Base-by-base conservation (phyloP, 768 basidiomycete genomes). In the Paxillus ammoniavirescens region DNA sequence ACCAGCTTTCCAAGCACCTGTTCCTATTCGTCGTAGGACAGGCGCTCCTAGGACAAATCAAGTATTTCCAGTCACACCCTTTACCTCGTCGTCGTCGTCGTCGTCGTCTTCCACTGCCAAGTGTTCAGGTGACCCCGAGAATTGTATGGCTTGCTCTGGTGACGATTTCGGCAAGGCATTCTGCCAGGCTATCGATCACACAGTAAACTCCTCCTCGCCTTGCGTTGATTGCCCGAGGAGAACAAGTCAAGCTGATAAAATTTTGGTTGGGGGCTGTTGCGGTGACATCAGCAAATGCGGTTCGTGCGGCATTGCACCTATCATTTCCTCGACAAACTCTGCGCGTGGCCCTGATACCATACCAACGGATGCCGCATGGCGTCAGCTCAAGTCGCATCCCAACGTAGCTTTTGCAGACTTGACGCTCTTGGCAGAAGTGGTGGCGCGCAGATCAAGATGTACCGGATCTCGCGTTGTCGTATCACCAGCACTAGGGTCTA, bases 161-260 rank as follows among this genome's bases (percentile, higher is more conserved):
- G 93, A 94, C 67, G 78, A 80, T 18, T 94, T 94, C 59, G 92
- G 92, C 9, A 86, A 88, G 64, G 92, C 91, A 5, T 95, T 95
- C 68, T 95, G 93, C 66, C 77, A 77, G 37, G 89, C 89, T 18
- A 82, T 94, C 41, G 80, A 78, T 56, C 77, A 84, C 55, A 79
- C 85, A 28, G 71, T 87, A 14, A 77, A 83, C 49, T 70, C 74
- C n/a, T 67, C 74, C 10, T 58, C 73, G 3, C 76, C 77, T 18
- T 90, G 87, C 63, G 68, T 72, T 41, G 74, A 80, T 59, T 89
- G 84, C 58, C 84, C 87, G 2, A 68, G 73, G 55, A 67, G 62
- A 50, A 57, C 63, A 14, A 63, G 64, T 38, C 60, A 65, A 56
- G 30, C 61, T 4, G 65, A 64, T 41, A 23, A 60, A 57, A 62